phyloP scores from a whole-genome alignment of 1,284 basidiomycete genomes.

The Amylostereum chailletii region DNA sequence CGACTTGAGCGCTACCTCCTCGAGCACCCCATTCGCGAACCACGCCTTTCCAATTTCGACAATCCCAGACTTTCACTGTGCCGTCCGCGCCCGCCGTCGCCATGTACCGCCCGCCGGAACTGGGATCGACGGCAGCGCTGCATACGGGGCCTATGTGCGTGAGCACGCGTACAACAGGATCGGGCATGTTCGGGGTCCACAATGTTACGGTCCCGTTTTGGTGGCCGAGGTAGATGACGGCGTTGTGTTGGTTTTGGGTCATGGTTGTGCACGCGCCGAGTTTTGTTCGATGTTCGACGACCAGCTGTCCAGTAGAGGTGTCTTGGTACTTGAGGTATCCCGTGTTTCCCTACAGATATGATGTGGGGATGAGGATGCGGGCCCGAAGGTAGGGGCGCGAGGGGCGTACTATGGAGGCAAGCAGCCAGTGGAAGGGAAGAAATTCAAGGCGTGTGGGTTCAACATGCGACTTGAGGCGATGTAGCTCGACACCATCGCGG shows the following conservation, averaged over 20 bases:
- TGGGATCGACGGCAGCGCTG: slow-evolving; percentile 79
- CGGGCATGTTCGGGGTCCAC: slow-evolving; percentile 92
- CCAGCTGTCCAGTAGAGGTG: slow-evolving; percentile 85
- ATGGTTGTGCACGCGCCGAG: slow-evolving; percentile 83
- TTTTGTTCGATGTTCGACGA: slow-evolving; percentile 87
- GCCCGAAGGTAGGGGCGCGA: neutral
- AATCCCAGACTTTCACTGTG: slow-evolving; percentile 92
- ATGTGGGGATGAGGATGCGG: slow-evolving; percentile 1
- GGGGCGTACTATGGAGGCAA: slow-evolving; percentile 69
- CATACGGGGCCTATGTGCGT: slow-evolving; percentile 88
- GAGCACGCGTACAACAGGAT: slow-evolving; percentile 86
- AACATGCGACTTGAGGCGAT: slow-evolving; percentile 77
- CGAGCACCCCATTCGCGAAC: slow-evolving; percentile 77
- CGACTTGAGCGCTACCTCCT: slow-evolving; percentile 51
- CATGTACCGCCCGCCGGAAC: slow-evolving; percentile 81
- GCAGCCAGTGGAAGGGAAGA: slow-evolving; percentile 92
- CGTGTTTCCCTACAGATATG: slow-evolving; percentile 56
- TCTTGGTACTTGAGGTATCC: slow-evolving; percentile 97
- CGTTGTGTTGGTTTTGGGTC: slow-evolving; percentile 88
- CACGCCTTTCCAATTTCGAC: slow-evolving; percentile 86
- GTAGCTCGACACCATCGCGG: slow-evolving; percentile 87
- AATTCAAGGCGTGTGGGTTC: slow-evolving; percentile 91
- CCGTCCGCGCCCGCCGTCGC: slow-evolving; percentile 87
- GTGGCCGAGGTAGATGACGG: slow-evolving; percentile 91
- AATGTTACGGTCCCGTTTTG: slow-evolving; percentile 88